These are phyloP conservation scores for Aspergillus haitiensis DNA, from an alignment of 495 filamentous ascomycete genomes.

Conservation along the genomic window DNA sequence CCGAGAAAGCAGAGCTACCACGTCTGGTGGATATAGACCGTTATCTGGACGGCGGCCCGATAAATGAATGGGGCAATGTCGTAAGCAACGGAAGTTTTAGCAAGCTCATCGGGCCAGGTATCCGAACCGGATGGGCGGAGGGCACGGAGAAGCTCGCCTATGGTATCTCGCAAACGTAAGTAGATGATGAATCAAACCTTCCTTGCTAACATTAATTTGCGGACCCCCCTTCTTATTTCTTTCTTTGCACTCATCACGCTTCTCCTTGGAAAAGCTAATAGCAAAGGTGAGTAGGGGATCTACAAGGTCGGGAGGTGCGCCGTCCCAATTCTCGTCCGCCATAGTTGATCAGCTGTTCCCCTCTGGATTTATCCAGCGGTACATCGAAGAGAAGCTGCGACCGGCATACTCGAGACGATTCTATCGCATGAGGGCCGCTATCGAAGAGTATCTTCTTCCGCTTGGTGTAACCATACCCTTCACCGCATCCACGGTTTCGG, in stretches of 20 bases:
- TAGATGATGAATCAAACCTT: not conserved
- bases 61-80: slow-evolving; percentile 67
- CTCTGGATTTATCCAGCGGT: slow-evolving; percentile 48
- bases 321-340: slow-evolving; percentile 68
- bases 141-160: slow-evolving; percentile 63
- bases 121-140: slow-evolving; percentile 82
- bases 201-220: not conserved
- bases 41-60: slow-evolving; percentile 54
- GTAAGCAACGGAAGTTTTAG: slow-evolving; percentile 81
- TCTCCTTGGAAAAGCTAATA: slow-evolving; percentile 7
- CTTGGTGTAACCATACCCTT: slow-evolving; percentile 56
- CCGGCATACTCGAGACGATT: slow-evolving; percentile 60
- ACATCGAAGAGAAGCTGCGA: slow-evolving; percentile 51
- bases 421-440: slow-evolving; percentile 49
- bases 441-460: slow-evolving; percentile 56
- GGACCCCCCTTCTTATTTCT: not conserved
- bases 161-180: slow-evolving; percentile 67
- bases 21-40: slow-evolving; percentile 77
- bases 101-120: slow-evolving; percentile 79
- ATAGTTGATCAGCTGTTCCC: slow-evolving; percentile 61
- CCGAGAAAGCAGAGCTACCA: slow-evolving; percentile 56
- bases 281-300: slow-evolving; percentile 51
- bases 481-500: slow-evolving; percentile 37
- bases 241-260: not conserved
- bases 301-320: slow-evolving; percentile 72